Evolutionary conservation across 2,329 filamentous ascomycete species (phyloP), one percentile per base, ranked within the genome.

Genomic region (Penicillium sp.): DNA sequence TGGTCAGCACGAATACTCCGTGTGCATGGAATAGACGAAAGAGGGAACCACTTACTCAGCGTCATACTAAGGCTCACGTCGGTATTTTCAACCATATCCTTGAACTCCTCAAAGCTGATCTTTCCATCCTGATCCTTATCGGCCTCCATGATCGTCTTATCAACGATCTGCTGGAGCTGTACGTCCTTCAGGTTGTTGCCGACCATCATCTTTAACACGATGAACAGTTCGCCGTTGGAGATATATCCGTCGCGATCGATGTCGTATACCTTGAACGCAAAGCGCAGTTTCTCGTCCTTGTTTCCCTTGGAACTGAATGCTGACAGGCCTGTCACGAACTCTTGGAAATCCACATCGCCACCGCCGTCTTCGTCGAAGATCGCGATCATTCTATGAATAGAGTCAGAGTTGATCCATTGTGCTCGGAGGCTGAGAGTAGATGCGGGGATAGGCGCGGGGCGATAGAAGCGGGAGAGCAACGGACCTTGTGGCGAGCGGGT

Each of bases 191-290:
- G 80, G 77, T 99, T 99, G 80, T 90, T 97, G 56, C 94, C 94
- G 48, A 99, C 94, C 94, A 99, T 99, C 94, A 99, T 99, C 89
- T 99, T 99, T 69, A 99, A 83, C 70, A 99, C 94, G 69, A 99
- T 97, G 76, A 97, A 99, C 48, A 99, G 85, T 81, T 99, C 94
- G 68, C 94, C 94, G 76, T 99, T 99, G 81, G 91, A 96, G 71
- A 99, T 99, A 79, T 90, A 99, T 22, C 94, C 94, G 75, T 99
- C 94, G 57, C 94, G 91, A 77, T 99, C 94, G 70, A 99, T 97
- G 75, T 99, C 94, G 82, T 99, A 99, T 58, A 99, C 94, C 77
- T 97, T 96, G 85, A 99, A 99, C 43, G 94, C 94, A 71, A 99
- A 99, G 51, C 86, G 88, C 62, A 97, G 84, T 81, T 99, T 99